Base-by-base conservation (phyloP, 1,284 basidiomycete genomes). In the Taiwanofungus camphoratus region DNA sequence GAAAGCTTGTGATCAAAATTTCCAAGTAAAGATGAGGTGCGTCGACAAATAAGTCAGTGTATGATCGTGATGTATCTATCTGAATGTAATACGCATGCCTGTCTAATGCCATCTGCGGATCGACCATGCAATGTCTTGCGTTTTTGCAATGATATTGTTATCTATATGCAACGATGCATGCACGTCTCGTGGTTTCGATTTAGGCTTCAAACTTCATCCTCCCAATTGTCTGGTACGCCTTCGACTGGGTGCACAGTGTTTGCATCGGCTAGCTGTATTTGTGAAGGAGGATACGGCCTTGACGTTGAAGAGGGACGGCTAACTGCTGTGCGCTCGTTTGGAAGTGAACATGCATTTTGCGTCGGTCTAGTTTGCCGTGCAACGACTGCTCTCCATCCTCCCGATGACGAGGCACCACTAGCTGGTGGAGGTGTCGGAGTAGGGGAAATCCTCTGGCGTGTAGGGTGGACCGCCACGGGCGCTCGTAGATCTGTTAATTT, bases 1-100 rank as follows among this genome's bases (percentile, higher is more conserved):
- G 92, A 6, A 96, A 95, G 63, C 61, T 95, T 51, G 53, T 95
- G 34, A 70, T 94, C 54, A 87, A 88, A 59, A 52, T 67, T 27
- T 51, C 56, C 3, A 57, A 59, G 26, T 52, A 51, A 39, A 48
- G 7, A 4, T 15, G 31, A 21, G 9, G 18, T 33, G 30, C 12
- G 8, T 20, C 12, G 19, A 20, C 12, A 36, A n/a, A 21, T 22
- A 38, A 12, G 7, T 32, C 4, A 41, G 38, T 12, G 37, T 40
- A 19, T 3, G 20, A 34, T 23, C 18, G 24, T 13, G 24, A 2
- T 19, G 38, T 29, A 5, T 6, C 38, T 12, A 39, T 5, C 35
- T 19, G 23, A 24, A 21, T 39, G 23, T 16, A 8, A 9, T 30
- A 27, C 26, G 26, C 26, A 27, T n/a, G n/a, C n/a, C n/a, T n/a